Conservation (phyloP, 2,329 filamentous ascomycete species). For the Sphaerulina vaccinii region DNA sequence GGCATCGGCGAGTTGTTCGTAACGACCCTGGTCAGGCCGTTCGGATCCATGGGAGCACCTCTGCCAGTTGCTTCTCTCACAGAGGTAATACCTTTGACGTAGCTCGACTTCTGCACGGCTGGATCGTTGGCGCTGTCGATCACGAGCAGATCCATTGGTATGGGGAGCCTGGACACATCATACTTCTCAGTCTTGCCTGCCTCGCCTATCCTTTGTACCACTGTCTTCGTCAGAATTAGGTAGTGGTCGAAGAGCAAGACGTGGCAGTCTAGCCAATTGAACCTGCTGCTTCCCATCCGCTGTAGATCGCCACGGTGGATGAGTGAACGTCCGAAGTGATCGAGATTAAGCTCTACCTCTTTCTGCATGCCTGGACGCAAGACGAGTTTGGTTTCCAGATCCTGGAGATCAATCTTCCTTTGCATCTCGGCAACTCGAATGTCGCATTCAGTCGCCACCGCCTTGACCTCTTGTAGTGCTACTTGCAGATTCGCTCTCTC, state of each 20-base stretch:
- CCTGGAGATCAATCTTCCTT: conserved; percentile 84
- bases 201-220: conserved; percentile 66
- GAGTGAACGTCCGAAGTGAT: conserved; percentile 88
- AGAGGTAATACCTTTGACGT: conserved; percentile 69
- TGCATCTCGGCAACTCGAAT: conserved; percentile 87
- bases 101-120: conserved; percentile 70
- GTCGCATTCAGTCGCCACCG: conserved; percentile 87
- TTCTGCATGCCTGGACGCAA: conserved; percentile 84
- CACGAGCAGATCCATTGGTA: conserved; percentile 93
- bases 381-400: conserved; percentile 78
- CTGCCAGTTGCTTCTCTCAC: conserved; percentile 57
- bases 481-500: conserved; percentile 81
- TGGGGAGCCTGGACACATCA: conserved; percentile 91
- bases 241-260: conserved; percentile 96
- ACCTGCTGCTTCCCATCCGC: conserved; percentile 81
- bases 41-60: conserved; percentile 31
- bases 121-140: conserved; percentile 92
- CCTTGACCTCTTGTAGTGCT: conserved; percentile 88
- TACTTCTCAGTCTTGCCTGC: conserved; percentile 77
- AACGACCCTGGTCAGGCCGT: conserved; percentile 51
- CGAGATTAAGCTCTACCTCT: conserved; percentile 78
- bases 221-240: conserved; percentile 79
- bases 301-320: conserved; percentile 87
- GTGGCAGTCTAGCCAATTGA: conserved; percentile 91
- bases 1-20: conserved; percentile 45